Base-by-base conservation (phyloP, 176 grass and related monocot genomes). In the Aegilops sharonensis region DNA sequence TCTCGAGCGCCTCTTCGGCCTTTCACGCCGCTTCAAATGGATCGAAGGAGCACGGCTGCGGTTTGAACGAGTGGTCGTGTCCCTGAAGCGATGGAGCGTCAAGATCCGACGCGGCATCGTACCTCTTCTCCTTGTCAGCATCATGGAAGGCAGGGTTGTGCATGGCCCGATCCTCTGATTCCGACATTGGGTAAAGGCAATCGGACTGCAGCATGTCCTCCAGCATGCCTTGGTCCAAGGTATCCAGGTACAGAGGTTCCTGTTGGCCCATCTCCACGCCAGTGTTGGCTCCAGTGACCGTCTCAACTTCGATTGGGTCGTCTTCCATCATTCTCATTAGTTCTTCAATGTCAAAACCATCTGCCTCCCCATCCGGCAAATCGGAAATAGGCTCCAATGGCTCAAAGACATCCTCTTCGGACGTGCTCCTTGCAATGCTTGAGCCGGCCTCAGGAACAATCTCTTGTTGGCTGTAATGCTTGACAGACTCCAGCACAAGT, bases 291-390 rank as follows among this genome's bases (percentile, higher is more conserved):
- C 47, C 45, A 5, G 15, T 76, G 17, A 45, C 25, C 1, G 73
- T 14, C 45, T 76, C 73, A 31, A 30, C 14, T 4, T 87, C 81
- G 3, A 15, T 85, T 3, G 92, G 88, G 65, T 91, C 91, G 11
- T 66, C 62, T 21, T 90, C 82, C 81, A 98, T 88, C 88, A 95
- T 85, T 18, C 62, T 73, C 39, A 98, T 24, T 85, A 95, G 88
- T 2, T 94, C 93, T 0, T 84, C 50, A 0, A 95, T 21, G 68
- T 89, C 76, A 39, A 98, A 94, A 8, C 52, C 32, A 4, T 84
- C 84, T 4, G 88, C 31, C 5, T 72, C 66, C 15, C 42, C 64
- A 10, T 80, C 61, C 13, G 48, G 67, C 9, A 91, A 43, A 17
- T 25, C 73, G 17, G 89, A 77, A 37, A 97, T 81, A 21, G 88